Percentiles rank a stretch among this genome's conserved stretches.
phyloP scores from a whole-genome alignment of 1,284 basidiomycete genomes.

The Mycena citricolor region DNA sequence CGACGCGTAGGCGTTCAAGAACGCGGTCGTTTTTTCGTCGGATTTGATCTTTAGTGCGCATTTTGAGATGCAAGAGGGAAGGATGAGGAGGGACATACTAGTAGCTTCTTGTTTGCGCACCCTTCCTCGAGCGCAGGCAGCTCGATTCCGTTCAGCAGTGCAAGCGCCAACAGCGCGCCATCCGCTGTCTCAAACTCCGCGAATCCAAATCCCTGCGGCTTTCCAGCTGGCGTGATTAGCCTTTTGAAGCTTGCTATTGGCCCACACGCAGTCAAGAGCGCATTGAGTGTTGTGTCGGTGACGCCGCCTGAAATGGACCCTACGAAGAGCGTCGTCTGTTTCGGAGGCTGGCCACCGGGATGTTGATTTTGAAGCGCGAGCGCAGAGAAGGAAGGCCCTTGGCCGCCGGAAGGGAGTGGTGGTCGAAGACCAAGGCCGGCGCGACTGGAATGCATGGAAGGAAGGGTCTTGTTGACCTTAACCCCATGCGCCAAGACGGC shows the following conservation, averaged over 20 bases:
- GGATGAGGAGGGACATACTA: conserved; percentile 55
- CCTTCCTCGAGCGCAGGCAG: conserved; percentile 85
- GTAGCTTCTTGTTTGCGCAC: conserved; percentile 80
- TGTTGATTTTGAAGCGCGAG: conserved; percentile 84
- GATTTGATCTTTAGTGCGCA: conserved; percentile 95
- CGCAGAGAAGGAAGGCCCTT: conserved; percentile 84
- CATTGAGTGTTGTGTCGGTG: conserved; percentile 75
- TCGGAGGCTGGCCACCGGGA: conserved; percentile 61
- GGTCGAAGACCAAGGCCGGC: conserved; percentile 83
- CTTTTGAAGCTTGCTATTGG: conserved; percentile 86
- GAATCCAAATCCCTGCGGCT: conserved; percentile 94
- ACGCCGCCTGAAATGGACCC: conserved; percentile 96
- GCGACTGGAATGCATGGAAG: conserved; percentile 69
- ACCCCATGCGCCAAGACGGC: too few relatives aligned
- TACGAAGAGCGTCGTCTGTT: conserved; percentile 76
- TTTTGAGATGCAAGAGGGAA: conserved; percentile 20
- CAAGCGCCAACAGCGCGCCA: conserved; percentile 79
- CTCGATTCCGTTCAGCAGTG: conserved; percentile 81
- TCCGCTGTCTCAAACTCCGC: conserved; percentile 91
- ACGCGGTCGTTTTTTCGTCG: conserved; percentile 88
- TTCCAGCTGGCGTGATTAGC: conserved; percentile 84
- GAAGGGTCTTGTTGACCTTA: too few relatives aligned
- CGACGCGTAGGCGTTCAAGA: conserved; percentile 73
- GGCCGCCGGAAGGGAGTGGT: conserved; percentile 79
- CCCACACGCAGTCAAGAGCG: conserved; percentile 84